Conservation (phyloP, 2,329 filamentous ascomycete species). For the Apiospora koreana region DNA sequence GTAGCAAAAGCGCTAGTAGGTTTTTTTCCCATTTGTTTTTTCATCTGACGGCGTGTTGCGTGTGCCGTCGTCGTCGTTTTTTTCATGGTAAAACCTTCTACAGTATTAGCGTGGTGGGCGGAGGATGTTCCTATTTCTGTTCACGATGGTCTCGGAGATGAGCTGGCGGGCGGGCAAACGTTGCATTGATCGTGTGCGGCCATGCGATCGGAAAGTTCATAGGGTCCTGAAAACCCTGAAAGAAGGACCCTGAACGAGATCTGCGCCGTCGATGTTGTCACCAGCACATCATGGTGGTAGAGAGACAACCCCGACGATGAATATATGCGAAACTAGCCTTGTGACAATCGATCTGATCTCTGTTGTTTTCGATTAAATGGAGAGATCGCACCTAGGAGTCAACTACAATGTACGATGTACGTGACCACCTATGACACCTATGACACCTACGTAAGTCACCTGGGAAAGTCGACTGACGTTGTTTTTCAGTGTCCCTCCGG, state of each 20-base stretch:
- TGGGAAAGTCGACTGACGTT: not conserved
- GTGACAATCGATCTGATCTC: not conserved
- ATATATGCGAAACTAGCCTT: not conserved
- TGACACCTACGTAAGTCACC: no score
- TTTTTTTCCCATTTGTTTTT: not conserved
- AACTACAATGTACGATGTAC: no score
- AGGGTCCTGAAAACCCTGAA: not conserved
- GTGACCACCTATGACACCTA: not conserved
- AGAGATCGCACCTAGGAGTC: not conserved
- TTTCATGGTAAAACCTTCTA: no score
- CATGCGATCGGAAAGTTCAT: not conserved
- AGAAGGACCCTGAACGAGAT: not conserved
- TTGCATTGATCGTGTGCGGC: not conserved
- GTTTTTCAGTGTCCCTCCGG: not conserved
- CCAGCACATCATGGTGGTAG: not conserved
- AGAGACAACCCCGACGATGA: not conserved
- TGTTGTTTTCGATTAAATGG: not conserved
- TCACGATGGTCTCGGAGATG: slow-evolving; percentile 1
- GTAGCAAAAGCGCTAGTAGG: not conserved
- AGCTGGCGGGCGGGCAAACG: not conserved
- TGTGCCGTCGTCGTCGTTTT: not conserved
- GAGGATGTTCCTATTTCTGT: not conserved
- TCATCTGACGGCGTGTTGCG: not conserved
- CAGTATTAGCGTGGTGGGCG: not conserved
- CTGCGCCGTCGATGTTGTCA: slow-evolving; percentile 4